A percentile compares a stretch with the other conserved stretches of the same genome.
These are phyloP conservation scores for Aspergillus baeticus DNA, from an alignment of 495 filamentous ascomycete genomes.

Conservation along the genomic window DNA sequence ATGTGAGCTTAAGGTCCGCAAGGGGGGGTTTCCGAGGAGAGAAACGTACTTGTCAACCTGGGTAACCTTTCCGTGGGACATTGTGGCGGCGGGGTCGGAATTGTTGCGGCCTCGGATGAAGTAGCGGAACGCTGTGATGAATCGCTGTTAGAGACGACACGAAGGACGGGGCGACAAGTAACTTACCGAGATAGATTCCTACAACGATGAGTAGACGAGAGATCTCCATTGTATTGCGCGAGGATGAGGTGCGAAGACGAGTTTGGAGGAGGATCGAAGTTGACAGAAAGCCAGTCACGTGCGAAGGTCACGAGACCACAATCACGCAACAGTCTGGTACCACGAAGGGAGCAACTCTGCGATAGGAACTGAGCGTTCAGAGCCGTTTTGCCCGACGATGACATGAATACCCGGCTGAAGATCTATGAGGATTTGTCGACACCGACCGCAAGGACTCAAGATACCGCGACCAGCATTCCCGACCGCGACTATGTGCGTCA, in stretches of 20 bases:
- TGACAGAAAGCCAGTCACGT: neutral
- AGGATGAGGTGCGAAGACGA: neutral
- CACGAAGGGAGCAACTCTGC: constrained; percentile 1
- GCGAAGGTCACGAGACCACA: neutral
- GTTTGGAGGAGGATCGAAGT: neutral
- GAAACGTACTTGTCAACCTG: constrained; percentile 18
- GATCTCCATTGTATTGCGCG: constrained; percentile 10
- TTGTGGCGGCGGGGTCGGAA: constrained; percentile 6
- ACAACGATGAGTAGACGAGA: constrained; percentile 13
- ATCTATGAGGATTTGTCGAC: constrained; percentile 29
- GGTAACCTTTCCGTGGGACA: constrained; percentile 19
- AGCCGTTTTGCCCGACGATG: constrained; percentile 22
- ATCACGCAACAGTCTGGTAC: neutral
- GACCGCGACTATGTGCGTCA: constrained; percentile 25
- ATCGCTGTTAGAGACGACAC: neutral
- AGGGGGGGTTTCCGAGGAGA: neutral
- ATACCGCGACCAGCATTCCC: constrained; percentile 25
- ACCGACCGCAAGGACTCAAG: constrained; percentile 31
- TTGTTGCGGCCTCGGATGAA: constrained; percentile 9
- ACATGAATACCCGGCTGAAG: constrained; percentile 26
- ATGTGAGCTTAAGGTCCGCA: neutral
- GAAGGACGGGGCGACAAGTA: neutral
- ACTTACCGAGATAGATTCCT: constrained; percentile 12
- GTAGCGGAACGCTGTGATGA: constrained; percentile 13
- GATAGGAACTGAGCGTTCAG: constrained; percentile 6